Conservation (phyloP, 2,329 filamentous ascomycete species). For the Fusarium circinatum region DNA sequence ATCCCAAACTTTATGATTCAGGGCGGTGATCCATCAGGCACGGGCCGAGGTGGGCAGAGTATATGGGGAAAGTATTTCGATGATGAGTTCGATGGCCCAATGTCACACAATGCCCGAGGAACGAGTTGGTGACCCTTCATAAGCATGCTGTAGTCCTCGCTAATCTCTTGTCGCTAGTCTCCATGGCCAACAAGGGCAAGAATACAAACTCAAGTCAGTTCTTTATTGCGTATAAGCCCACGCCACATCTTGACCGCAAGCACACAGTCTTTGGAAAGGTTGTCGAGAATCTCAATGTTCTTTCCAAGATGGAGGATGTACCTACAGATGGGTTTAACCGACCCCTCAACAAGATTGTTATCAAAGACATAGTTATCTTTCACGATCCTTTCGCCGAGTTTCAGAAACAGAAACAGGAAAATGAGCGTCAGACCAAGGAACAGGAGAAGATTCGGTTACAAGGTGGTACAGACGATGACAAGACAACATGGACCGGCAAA, state of each 20-base stretch:
- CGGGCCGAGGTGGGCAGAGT: constrained; percentile 87
- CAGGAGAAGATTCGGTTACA: constrained; percentile 70
- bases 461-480: constrained; percentile 86
- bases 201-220: constrained; percentile 96
- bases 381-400: constrained; percentile 97
- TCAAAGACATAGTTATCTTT: constrained; percentile 85
- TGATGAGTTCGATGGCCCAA: constrained; percentile 90
- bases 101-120: constrained; percentile 84
- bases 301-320: constrained; percentile 80
- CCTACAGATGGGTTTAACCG: constrained; percentile 79
- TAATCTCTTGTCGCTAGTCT: constrained; percentile 51
- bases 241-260: constrained; percentile 89
- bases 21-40: constrained; percentile 92
- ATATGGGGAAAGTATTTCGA: constrained; percentile 95
- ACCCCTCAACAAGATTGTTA: constrained; percentile 80
- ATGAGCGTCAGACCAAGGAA: constrained; percentile 66
- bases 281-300: constrained; percentile 77
- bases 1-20: constrained; percentile 99
- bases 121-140: constrained; percentile 54
- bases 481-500: constrained; percentile 96
- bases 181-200: constrained; percentile 99
- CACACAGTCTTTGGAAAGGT: constrained; percentile 96
- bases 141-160: not conserved
- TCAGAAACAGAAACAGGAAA: constrained; percentile 75
- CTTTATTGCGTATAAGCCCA: constrained; percentile 89